Base-by-base conservation (phyloP, 257 asterid genomes). In the Nicotiana obtusifolia region DNA sequence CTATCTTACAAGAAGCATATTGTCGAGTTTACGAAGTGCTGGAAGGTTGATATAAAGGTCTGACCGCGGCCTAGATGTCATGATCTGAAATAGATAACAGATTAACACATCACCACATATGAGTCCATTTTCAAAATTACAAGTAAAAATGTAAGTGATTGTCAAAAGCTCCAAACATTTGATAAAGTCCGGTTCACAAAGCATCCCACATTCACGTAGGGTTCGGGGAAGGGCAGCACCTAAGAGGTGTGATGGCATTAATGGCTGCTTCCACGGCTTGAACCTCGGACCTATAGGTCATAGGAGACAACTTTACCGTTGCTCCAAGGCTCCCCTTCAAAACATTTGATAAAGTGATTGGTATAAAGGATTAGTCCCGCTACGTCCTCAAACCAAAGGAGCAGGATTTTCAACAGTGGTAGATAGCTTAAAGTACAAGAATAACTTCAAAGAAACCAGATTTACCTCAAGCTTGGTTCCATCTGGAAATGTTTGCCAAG, bases 1-100 rank as follows among this genome's bases (percentile, higher is more conserved):
- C 22, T 44, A 67, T 81, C 94, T 93, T 86, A 93, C 98, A 7
- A 94, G 90, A 65, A 92, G 90, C 98, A 94, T 92, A 76, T 91
- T 94, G 86, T 92, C 98, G 82, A 94, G 68, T 78, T 94, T 94
- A 59, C 96, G 91, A 60, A 94, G 87, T 14, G 98, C 98, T 78
- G 98, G 98, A 80, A 94, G 97, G 84, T 91, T 94, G 20, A 88
- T 84, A 69, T 86, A 92, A 13, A 94, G 88, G 85, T 94, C 98
- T 19, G 89, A 82, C 22, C 98, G 90, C 1, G 95, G 93, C 56
- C 95, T 85, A 20, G 97, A 90, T 7, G 90, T 92, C 98, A 94
- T 91, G 47, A 93, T 92, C 98, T 93, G 85, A 73, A 80, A 76
- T 56, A 77, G 44, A 69, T 76, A n/a, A 69, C 53, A 47, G 26